Evolutionary conservation across 2,329 filamentous ascomycete species (phyloP).

Genomic region (Colletotrichum camelliae): DNA sequence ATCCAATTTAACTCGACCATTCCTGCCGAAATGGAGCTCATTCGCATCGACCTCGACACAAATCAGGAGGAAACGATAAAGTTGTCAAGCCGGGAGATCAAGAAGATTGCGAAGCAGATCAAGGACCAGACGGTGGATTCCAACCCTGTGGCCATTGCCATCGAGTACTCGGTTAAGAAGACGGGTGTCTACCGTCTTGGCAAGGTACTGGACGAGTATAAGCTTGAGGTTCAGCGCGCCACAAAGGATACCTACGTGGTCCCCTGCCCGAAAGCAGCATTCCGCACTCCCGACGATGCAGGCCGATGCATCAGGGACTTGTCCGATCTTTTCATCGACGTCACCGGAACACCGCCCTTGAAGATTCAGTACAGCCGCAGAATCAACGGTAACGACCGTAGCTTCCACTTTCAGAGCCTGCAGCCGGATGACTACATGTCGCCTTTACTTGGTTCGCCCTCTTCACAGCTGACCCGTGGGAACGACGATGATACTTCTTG

Average conservation of each 20-base stretch:
- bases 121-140: constrained; percentile 70
- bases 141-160: constrained; percentile 64
- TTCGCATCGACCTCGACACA: constrained; percentile 84
- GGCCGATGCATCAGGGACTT: constrained; percentile 86
- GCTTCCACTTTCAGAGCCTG: constrained; percentile 90
- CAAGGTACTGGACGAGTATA: constrained; percentile 90
- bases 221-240: constrained; percentile 84
- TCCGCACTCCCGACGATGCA: constrained; percentile 66
- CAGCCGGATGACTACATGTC: constrained; percentile 87
- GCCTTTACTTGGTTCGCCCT: constrained; percentile 69
- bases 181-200: constrained; percentile 85
- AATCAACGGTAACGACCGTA: constrained; percentile 82
- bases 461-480: constrained; percentile 61
- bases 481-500: constrained; percentile 76
- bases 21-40: constrained; percentile 86
- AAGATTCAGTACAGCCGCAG: constrained; percentile 91
- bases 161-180: constrained; percentile 81
- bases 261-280: constrained; percentile 79
- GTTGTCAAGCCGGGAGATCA: constrained; percentile 76
- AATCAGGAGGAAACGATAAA: constrained; percentile 81
- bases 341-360: constrained; percentile 87
- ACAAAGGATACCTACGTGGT: constrained; percentile 84
- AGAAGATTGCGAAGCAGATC: constrained; percentile 72
- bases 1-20: constrained; percentile 94
- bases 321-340: constrained; percentile 82